A percentile compares a stretch with the other conserved stretches of the same genome.
Conservation (phyloP, 2,329 filamentous ascomycete species). For the Atkinsonella hypoxylon region DNA sequence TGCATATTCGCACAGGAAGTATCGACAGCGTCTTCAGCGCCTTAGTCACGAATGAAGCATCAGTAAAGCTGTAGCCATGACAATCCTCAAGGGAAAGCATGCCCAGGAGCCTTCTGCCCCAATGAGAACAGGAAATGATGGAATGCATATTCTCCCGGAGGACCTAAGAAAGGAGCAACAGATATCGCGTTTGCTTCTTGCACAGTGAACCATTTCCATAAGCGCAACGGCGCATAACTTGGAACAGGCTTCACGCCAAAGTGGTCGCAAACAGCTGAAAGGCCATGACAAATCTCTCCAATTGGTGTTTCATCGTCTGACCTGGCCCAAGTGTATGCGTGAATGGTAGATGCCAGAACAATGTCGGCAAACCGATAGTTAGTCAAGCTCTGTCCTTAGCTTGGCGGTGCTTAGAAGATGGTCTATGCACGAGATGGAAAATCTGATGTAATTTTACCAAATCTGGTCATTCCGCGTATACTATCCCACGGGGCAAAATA, state of each 20-base stretch:
- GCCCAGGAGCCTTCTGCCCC: conserved; percentile 9
- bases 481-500: conserved; percentile 6
- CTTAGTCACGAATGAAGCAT: conserved; percentile 1
- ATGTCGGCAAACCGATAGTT: conserved; percentile 10
- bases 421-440: neutral
- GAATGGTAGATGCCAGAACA: conserved; percentile 10
- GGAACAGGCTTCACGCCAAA: conserved; percentile 9
- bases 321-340: conserved; percentile 10
- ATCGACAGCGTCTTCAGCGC: conserved; percentile 3
- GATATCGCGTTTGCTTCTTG: neutral
- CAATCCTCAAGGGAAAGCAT: conserved; percentile 6
- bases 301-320: conserved; percentile 3
- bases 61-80: conserved; percentile 1
- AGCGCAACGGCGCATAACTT: conserved; percentile 10
- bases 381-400: conserved; percentile 7
- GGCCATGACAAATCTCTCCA: conserved; percentile 8
- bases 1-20: conserved; percentile 8
- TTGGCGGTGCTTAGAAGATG: conserved; percentile 2
- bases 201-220: conserved; percentile 10
- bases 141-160: conserved; percentile 10
- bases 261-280: conserved; percentile 10
- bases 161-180: conserved; percentile 8
- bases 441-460: conserved; percentile 4
- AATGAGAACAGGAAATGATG: conserved; percentile 11
- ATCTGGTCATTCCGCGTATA: conserved; percentile 1